Evolutionary conservation across 148 eudicot species (phyloP).

Genomic region (Cornus kousa): DNA sequence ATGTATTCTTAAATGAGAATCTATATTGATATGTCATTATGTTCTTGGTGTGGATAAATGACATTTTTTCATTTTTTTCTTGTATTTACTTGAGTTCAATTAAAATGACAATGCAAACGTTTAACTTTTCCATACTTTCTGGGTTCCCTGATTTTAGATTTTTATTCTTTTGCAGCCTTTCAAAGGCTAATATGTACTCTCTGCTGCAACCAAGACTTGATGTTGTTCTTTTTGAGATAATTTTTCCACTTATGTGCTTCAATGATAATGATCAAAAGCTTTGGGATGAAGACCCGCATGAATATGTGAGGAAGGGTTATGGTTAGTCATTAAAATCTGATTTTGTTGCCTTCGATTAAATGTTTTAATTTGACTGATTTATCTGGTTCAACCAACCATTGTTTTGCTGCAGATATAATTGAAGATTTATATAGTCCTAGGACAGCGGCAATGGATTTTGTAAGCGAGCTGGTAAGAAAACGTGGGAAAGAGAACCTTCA

Average conservation of each 20-base stretch:
- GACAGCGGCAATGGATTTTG: conserved; percentile 99
- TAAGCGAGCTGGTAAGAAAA: conserved; percentile 92
- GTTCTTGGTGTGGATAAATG: not conserved
- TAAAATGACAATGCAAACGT: not conserved
- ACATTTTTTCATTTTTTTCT: not conserved
- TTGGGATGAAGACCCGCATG: conserved; percentile 99
- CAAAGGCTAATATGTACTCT: conserved; percentile 83
- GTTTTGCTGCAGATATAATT: conserved; percentile 64
- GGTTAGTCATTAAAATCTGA: conserved; percentile 48
- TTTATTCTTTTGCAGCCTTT: conserved; percentile 54
- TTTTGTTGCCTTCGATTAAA: not conserved
- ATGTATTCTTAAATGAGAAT: too few relatives aligned
- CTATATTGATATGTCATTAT: not conserved
- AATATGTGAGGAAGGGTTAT: conserved; percentile 98
- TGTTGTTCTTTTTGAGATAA: conserved; percentile 87
- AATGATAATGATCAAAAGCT: conserved; percentile 87
- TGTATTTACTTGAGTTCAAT: not conserved
- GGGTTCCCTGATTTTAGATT: not conserved
- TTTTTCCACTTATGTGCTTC: conserved; percentile 97
- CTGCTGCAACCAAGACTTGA: conserved; percentile 85
- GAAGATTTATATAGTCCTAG: conserved; percentile 97
- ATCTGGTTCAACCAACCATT: conserved; percentile 6
- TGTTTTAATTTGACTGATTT: conserved; percentile 1
- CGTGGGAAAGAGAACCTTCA: conserved; percentile 98
- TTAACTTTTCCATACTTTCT: not conserved